Evolutionary conservation across 306 rosid genomes (phyloP).

Genomic region (Malus orientalis): DNA sequence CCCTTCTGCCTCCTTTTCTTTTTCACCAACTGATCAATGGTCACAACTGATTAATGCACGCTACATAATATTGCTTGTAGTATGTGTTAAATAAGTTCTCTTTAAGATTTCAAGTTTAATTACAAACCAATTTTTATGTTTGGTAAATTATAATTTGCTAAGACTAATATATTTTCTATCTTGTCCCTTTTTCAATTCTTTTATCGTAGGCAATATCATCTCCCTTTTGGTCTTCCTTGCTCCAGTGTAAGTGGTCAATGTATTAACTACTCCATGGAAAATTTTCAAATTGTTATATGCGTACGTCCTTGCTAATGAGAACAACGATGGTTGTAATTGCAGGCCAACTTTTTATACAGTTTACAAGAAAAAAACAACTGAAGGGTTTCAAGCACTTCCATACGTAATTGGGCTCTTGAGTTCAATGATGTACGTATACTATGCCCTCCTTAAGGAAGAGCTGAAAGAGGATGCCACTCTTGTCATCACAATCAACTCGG

Average conservation of each 20-base stretch:
- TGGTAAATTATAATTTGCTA: neutral
- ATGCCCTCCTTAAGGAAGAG: conserved; percentile 57
- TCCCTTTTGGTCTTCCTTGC: conserved; percentile 84
- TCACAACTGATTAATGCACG: neutral
- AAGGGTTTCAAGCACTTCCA: conserved; percentile 74
- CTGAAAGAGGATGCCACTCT: conserved; percentile 51
- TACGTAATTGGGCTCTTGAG: conserved; percentile 81
- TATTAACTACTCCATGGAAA: neutral
- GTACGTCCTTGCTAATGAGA: neutral
- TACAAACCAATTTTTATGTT: neutral
- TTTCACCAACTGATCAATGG: neutral
- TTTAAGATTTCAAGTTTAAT: neutral
- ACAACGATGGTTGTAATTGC: neutral
- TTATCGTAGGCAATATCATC: conserved; percentile 58
- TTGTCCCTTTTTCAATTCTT: neutral
- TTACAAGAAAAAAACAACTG: conserved; percentile 71
- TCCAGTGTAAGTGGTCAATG: conserved; percentile 59
- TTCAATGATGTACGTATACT: conserved; percentile 86
- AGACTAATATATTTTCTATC: neutral
- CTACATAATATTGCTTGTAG: neutral
- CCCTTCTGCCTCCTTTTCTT: neutral
- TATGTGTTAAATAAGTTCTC: neutral
- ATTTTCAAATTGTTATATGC: neutral
- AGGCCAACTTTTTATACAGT: conserved; percentile 84
- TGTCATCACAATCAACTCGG: conserved; percentile 79